These are phyloP conservation scores for Thamnidium elegans DNA, from an alignment of 192 early-diverging fungal species.

Conservation along the genomic window DNA sequence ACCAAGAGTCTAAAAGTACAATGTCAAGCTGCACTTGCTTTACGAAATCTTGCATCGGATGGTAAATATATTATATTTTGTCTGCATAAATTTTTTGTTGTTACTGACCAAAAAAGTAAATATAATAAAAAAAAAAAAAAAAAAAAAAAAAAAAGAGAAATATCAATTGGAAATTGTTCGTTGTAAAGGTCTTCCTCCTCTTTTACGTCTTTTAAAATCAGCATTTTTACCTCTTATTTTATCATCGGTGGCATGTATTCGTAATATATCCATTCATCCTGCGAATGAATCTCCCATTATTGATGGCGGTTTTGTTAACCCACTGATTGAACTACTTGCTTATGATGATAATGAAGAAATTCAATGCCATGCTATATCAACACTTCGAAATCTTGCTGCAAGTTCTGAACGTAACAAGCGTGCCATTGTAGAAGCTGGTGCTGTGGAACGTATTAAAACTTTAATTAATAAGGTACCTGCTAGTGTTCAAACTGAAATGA, in stretches of 20 bases:
- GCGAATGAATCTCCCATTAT: slow-evolving; percentile 83
- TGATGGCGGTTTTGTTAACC: slow-evolving; percentile 71
- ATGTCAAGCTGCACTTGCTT: slow-evolving; percentile 83
- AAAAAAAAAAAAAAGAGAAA: slow-evolving; percentile 55
- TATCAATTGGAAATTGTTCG: slow-evolving; percentile 83
- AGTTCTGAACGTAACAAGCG: slow-evolving; percentile 74
- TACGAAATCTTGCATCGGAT: slow-evolving; percentile 84
- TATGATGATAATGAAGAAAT: slow-evolving; percentile 78
- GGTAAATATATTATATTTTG: slow-evolving; percentile 36
- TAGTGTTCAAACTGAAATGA: slow-evolving; percentile 77
- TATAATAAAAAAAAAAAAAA: not conserved
- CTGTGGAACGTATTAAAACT: slow-evolving; percentile 67
- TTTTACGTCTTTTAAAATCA: slow-evolving; percentile 73
- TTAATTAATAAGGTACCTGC: slow-evolving; percentile 54
- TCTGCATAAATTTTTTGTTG: not conserved
- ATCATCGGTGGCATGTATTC: slow-evolving; percentile 83
- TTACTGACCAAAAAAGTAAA: not conserved
- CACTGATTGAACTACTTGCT: slow-evolving; percentile 58
- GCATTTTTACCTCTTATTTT: slow-evolving; percentile 71
- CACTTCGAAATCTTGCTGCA: slow-evolving; percentile 79
- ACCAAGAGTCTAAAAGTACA: slow-evolving; percentile 80
- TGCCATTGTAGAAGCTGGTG: slow-evolving; percentile 71
- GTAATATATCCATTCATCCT: slow-evolving; percentile 88
- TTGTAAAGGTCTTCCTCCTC: slow-evolving; percentile 67
- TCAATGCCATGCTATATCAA: slow-evolving; percentile 83